A percentile compares a stretch with the other conserved stretches of the same genome.
Evolutionary conservation across 768 basidiomycete species (phyloP).

Genomic region (Mycena metata): DNA sequence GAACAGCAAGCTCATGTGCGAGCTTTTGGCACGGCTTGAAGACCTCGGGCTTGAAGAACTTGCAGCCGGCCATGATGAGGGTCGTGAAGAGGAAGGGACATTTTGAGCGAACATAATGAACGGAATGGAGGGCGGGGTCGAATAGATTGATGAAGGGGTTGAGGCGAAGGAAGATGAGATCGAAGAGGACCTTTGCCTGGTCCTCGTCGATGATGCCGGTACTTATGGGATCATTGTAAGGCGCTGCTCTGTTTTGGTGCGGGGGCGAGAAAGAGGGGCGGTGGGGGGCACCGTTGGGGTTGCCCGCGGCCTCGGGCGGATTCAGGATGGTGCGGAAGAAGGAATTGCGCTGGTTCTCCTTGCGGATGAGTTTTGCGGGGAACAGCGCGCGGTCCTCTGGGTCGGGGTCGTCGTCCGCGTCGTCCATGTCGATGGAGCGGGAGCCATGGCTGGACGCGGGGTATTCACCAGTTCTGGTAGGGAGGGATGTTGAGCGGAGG

Average conservation of each 20-base stretch:
- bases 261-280: slow-evolving; percentile 55
- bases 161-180: slow-evolving; percentile 83
- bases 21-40: slow-evolving; percentile 80
- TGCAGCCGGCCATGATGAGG: slow-evolving; percentile 86
- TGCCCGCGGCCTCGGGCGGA: slow-evolving; percentile 65
- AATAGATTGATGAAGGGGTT: slow-evolving; percentile 93
- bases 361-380: slow-evolving; percentile 80
- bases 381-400: slow-evolving; percentile 74
- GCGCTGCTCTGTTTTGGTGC: slow-evolving; percentile 52
- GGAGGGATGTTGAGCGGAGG: slow-evolving; percentile 61
- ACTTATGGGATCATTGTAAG: slow-evolving; percentile 71
- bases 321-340: slow-evolving; percentile 90
- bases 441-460: slow-evolving; percentile 53
- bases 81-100: slow-evolving; percentile 90
- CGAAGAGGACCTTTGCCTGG: slow-evolving; percentile 80
- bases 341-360: slow-evolving; percentile 78
- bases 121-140: slow-evolving; percentile 88
- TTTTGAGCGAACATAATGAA: slow-evolving; percentile 81
- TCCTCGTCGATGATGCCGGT: slow-evolving; percentile 78
- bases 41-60: slow-evolving; percentile 81
- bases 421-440: slow-evolving; percentile 64
- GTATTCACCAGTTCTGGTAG: slow-evolving; percentile 54
- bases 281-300: slow-evolving; percentile 49
- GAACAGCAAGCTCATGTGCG: slow-evolving; percentile 79
- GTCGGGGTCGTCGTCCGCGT: slow-evolving; percentile 77